Percentiles rank a stretch among this genome's conserved stretches.
Evolutionary conservation across 345 rosid genomes (phyloP).

Genomic region (Atalantia buxifolia): DNA sequence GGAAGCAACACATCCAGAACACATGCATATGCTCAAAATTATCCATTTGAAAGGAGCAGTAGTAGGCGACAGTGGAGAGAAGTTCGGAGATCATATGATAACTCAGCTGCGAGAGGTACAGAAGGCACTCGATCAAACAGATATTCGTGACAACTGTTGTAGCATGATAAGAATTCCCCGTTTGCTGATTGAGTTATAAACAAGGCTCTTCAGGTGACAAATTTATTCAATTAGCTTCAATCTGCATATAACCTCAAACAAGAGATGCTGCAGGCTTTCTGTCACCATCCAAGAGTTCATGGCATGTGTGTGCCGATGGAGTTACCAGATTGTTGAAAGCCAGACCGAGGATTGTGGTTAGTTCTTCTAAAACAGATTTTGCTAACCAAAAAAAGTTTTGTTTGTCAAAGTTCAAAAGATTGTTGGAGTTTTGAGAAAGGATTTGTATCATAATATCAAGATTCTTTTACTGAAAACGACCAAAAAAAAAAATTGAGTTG

Average conservation of each 20-base stretch:
- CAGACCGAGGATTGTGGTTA: background rate
- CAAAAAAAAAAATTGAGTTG: too few relatives aligned
- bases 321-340: background rate
- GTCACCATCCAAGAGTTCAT: background rate
- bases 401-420: background rate
- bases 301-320: background rate
- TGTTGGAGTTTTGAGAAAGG: background rate
- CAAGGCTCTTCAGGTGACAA: background rate
- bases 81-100: conserved; percentile 43
- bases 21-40: conserved; percentile 37
- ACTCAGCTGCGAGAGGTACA: conserved; percentile 28
- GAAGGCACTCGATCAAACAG: conserved; percentile 43
- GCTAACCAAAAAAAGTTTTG: background rate
- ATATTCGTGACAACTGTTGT: conserved; percentile 32
- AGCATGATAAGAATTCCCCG: background rate
- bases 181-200: conserved; percentile 10
- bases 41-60: conserved; percentile 51
- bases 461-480: background rate
- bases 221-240: background rate
- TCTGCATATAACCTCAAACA: background rate
- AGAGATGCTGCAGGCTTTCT: background rate
- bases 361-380: background rate
- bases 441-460: background rate
- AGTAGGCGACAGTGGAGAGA: conserved; percentile 49
- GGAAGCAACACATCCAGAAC: conserved; percentile 53